Evolutionary conservation across 352 stramenopile genomes (phyloP).

Genomic region (Globisporangium sylvaticum): DNA sequence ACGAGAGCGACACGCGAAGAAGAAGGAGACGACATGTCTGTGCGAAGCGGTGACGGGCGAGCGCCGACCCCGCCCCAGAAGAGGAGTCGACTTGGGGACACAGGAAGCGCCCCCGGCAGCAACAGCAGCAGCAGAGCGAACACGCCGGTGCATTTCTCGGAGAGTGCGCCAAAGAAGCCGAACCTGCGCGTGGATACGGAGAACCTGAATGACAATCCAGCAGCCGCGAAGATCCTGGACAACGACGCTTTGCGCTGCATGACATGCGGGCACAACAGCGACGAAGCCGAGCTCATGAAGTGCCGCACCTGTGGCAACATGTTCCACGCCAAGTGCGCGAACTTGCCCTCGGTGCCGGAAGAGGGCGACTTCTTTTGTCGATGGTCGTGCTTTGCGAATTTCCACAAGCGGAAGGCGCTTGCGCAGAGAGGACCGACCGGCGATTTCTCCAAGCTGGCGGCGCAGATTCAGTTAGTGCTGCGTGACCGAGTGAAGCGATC

Average conservation of each 20-base stretch:
- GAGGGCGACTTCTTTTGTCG: constrained; percentile 66
- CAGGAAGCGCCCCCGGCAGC: neutral
- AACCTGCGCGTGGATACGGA: constrained; percentile 3
- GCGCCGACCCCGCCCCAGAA: constrained; percentile 9
- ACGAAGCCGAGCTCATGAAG: constrained; percentile 32
- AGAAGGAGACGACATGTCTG: neutral
- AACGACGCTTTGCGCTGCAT: constrained; percentile 11
- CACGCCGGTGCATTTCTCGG: neutral
- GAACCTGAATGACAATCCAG: neutral
- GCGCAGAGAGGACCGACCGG: constrained; percentile 5
- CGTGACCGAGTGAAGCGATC: constrained; percentile 8
- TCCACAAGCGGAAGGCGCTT: constrained; percentile 28
- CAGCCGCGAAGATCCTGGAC: neutral
- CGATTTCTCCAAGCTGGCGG: constrained; percentile 40
- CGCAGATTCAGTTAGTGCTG: constrained; percentile 42
- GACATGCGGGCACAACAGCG: constrained; percentile 10
- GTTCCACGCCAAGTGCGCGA: constrained; percentile 70
- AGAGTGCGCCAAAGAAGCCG: neutral
- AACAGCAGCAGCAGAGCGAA: constrained; percentile 8
- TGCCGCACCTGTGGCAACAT: constrained; percentile 44
- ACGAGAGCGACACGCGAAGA: neutral
- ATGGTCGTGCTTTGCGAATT: constrained; percentile 57
- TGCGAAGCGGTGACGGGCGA: constrained; percentile 1
- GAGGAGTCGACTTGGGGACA: neutral
- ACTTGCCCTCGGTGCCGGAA: constrained; percentile 55